Evolutionary conservation across 768 basidiomycete species (phyloP), one percentile per base, ranked within the genome.

Genomic region (Lactarius indigo): DNA sequence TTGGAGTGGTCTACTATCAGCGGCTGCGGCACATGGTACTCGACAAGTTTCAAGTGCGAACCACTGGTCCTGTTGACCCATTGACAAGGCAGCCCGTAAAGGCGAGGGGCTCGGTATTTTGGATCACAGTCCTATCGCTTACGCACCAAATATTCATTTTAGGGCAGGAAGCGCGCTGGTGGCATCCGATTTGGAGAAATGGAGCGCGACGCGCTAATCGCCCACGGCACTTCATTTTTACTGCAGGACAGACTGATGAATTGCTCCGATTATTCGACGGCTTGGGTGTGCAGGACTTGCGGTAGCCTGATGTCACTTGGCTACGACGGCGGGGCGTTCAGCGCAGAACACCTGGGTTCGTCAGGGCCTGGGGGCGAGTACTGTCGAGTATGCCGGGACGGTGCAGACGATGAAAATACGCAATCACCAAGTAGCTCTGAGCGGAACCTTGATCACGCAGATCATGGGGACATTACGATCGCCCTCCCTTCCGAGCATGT

Each of bases 161-260:
- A 76, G 95, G 97, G 97, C 64, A 91, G 97, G 68, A 98, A 98
- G 85, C 91, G 95, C 63, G 94, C 92, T 54, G 97, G 97, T 73
- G 97, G 97, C 73, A 99, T 99, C 74, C 95, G 97, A 63, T 98
- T 99, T 75, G 97, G 97, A 72, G 97, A 99, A 81, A 99, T 99
- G 97, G 97, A 99, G 78, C 91, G 97, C 61, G 97, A 99, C 75
- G 97, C 97, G 13, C 85, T 99, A 60, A 96, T 99, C 71, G 97
- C 97, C 3, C 97, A 99, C 77, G 97, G 97, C 55, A 97, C 97
- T 17, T 95, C 96, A 2, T 99, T 97, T 88, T 83, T 99, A 47
- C 86, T 99, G 28, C 97, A 99, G 81, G 97, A 99, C 79, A 85
- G 97, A 64, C 80, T 99, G 75, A 98, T 99, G 97, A 99, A 99